Percentiles rank a stretch among this genome's conserved stretches.
Conservation (phyloP, 495 filamentous ascomycete genomes). For the Talaromyces wortmannii region DNA sequence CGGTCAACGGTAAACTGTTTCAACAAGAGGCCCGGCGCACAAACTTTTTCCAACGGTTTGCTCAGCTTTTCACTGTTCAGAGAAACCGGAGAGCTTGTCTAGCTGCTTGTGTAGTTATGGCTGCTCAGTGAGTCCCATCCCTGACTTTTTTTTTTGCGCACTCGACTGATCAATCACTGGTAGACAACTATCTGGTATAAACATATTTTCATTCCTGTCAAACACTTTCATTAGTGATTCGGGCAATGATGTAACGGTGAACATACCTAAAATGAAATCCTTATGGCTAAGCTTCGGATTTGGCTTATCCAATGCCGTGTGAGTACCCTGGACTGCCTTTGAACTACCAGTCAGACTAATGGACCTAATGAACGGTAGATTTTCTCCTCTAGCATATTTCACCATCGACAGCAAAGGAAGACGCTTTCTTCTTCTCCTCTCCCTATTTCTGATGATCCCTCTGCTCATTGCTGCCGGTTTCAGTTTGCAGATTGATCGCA, state of each 20-base stretch:
- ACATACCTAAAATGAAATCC: background rate
- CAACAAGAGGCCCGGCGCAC: background rate
- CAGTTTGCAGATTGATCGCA: slow-evolving; percentile 3
- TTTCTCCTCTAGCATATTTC: slow-evolving; percentile 13
- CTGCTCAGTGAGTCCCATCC: slow-evolving; percentile 5
- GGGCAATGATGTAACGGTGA: background rate
- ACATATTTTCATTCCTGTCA: slow-evolving; percentile 9
- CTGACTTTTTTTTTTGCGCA: background rate
- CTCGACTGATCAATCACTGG: background rate
- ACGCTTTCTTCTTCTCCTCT: slow-evolving; percentile 10
- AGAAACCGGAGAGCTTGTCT: slow-evolving; percentile 6
- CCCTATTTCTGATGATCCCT: slow-evolving; percentile 10
- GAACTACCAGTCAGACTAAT: too few relatives aligned
- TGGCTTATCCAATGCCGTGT: slow-evolving; percentile 13
- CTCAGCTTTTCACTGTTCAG: slow-evolving; percentile 7
- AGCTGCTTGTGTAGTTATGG: slow-evolving; percentile 8
- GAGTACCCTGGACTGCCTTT: background rate
- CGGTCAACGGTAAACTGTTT: slow-evolving; percentile 2
- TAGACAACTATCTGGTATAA: slow-evolving; percentile 10
- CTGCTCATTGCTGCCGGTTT: slow-evolving; percentile 10
- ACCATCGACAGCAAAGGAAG: slow-evolving; percentile 13
- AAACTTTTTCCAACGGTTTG: slow-evolving; percentile 6
- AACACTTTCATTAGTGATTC: slow-evolving; percentile 4
- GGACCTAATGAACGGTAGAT: background rate
- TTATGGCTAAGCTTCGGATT: slow-evolving; percentile 8